Evolutionary conservation across 495 filamentous ascomycete genomes (phyloP), one percentile per base, ranked within the genome.

Genomic region (Penicillium odoratum): DNA sequence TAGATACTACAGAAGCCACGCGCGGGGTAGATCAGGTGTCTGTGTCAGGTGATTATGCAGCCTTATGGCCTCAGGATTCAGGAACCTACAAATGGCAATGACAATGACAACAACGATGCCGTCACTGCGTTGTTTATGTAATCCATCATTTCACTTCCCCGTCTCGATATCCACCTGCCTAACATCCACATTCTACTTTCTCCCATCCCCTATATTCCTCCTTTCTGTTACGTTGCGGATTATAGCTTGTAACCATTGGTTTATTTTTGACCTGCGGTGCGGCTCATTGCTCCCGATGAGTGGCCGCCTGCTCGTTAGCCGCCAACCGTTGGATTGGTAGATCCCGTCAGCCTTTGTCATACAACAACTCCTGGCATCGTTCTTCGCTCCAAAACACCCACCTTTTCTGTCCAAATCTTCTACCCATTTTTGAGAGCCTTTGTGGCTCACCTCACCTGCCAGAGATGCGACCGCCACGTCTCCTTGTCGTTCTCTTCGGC

Each of bases 391-490:
- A 28, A 53, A 57, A 53, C 42, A 26, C 55, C 60, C 33, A 18
- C 25, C 7, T 49, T 38, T 54, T 10, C 44, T 29, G 31, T 51
- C 36, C 36, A 38, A 38, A 50, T 52, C 52, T 29, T 40, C 52
- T 28, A 29, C 40, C 36, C 9, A 21, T 31, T 36, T n/a, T 38
- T 44, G n/a, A 6, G 28, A 48, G 48, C 36, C 43, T 10, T 25
- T 21, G 10, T 29, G 15, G 8, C 28, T 30, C 51, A n/a, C 18
- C 18, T 13, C 30, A 36, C 48, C 64, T 61, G 52, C 51, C 55
- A 65, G 75, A 67, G 47, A 86, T 86, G 83, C 81, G 81, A 66
- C 76, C 81, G 29, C 81, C 79, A 70, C 79, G 79, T 51, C 64
- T 84, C 18, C 68, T 84, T 31, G 56, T 84, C 30, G 68, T 83